Conservation (phyloP, 805 yeast genomes). For the Lipomyces yamanashiensis region DNA sequence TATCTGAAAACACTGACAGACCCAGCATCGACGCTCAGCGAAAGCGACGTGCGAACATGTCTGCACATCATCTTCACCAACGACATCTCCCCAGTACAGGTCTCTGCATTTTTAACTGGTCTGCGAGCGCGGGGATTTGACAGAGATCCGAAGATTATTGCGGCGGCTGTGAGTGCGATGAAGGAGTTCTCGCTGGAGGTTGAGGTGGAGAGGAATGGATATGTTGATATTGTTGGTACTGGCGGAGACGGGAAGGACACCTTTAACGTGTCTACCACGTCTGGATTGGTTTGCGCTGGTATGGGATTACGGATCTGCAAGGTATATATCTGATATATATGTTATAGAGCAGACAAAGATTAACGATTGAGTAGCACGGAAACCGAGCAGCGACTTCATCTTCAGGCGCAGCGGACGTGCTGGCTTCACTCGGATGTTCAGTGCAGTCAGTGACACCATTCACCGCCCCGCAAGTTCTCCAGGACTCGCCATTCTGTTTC, state of each 20-base stretch:
- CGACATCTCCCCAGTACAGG: slow-evolving; percentile 67
- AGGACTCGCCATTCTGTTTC: slow-evolving; percentile 59
- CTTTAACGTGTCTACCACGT: slow-evolving; percentile 91
- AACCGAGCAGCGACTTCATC: slow-evolving; percentile 94
- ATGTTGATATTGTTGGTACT: slow-evolving; percentile 92
- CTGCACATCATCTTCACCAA: slow-evolving; percentile 64
- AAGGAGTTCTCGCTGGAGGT: slow-evolving; percentile 65
- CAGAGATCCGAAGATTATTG: slow-evolving; percentile 77
- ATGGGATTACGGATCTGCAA: slow-evolving; percentile 80
- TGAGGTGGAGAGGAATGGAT: slow-evolving; percentile 50
- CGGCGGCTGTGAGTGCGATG: slow-evolving; percentile 81
- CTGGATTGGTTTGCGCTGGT: slow-evolving; percentile 95
- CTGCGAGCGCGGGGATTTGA: slow-evolving; percentile 76
- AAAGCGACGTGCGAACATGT: slow-evolving; percentile 67
- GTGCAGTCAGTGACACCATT: slow-evolving; percentile 65
- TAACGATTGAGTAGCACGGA: slow-evolving; percentile 63
- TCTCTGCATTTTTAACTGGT: slow-evolving; percentile 79
- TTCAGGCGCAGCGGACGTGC: slow-evolving; percentile 92
- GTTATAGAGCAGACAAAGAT: too few species aligned
- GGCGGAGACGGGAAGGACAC: slow-evolving; percentile 99
- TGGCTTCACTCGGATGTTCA: slow-evolving; percentile 82
- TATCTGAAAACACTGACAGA: slow-evolving; percentile 67
- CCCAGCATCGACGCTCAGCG: slow-evolving; percentile 65
- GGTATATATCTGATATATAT: slow-evolving; percentile 23
- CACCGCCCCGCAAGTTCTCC: slow-evolving; percentile 63